These are phyloP conservation scores for Trematosphaeria pertusa DNA, from an alignment of 2,329 filamentous ascomycete genomes.

Conservation along the genomic window DNA sequence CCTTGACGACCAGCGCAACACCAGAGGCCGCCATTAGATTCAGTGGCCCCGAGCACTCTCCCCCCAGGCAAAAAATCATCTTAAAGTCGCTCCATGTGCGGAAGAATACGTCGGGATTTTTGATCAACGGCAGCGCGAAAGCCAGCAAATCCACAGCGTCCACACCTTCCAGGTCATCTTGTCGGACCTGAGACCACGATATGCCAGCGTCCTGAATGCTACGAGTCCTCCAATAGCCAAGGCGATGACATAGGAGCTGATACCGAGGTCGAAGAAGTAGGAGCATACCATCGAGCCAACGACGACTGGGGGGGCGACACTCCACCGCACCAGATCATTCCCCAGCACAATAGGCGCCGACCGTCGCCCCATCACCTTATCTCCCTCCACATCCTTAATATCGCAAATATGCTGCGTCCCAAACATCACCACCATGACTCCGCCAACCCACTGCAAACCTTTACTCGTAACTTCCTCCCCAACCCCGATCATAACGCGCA, in stretches of 20 bases:
- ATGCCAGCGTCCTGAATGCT: conserved; percentile 13
- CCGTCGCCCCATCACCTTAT: conserved; percentile 24
- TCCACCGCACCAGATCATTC: conserved; percentile 21
- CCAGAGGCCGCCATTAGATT: conserved; percentile 17
- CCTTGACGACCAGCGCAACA: conserved; percentile 14
- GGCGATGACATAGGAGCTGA: conserved; percentile 4
- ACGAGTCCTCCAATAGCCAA: conserved; percentile 16
- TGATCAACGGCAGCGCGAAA: conserved; percentile 25
- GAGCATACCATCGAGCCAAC: conserved; percentile 21
- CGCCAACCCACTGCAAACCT: conserved; percentile 15
- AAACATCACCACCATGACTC: conserved; percentile 22
- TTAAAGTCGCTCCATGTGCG: background rate
- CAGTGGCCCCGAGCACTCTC: conserved; percentile 12
- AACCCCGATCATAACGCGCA: conserved; percentile 10
- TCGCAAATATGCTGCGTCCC: conserved; percentile 40
- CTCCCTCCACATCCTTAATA: conserved; percentile 37
- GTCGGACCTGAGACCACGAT: conserved; percentile 15
- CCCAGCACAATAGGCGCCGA: conserved; percentile 31
- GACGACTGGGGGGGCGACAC: conserved; percentile 26
- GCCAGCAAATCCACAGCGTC: conserved; percentile 23
- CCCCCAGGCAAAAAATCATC: conserved; percentile 9
- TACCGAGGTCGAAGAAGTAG: conserved; percentile 22
- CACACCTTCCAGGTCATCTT: conserved; percentile 28
- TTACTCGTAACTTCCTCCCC: background rate
- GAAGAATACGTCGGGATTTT: conserved; percentile 1